Evolutionary conservation across 441 rosid species (phyloP), one percentile per base, ranked within the genome.

Genomic region (Gossypium lobatum): DNA sequence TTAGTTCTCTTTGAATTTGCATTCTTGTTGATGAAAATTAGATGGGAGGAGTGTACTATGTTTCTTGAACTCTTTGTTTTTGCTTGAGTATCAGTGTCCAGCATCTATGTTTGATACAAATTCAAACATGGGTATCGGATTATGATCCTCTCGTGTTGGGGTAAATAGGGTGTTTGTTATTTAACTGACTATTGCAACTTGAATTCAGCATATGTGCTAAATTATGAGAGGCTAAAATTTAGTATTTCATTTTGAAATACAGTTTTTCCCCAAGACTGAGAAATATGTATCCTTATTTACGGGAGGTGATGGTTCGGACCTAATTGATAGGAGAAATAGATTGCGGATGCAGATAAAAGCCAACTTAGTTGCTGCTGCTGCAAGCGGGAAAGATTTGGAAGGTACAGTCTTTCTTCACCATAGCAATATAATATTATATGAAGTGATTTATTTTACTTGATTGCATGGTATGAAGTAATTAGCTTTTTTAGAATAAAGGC

Each of bases 191-290:
- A 25, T 55, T 18, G 14, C 34, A 39, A 58, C 54, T 20, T 39
- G 64, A 37, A 21, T 58, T 71, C 20, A 13, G 21, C 54, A 14
- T 58, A 6, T 37, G 7, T 65, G 34, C 60, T 55, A 18, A 55
- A 55, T 20, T 55, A 20, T 26, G 45, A 14, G 5, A 37, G 18
- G 69, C 67, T 70, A 14, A 70, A 16, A 1, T 57, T 39, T 42
- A 7, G 0, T 69, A 6, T 67, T 31, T 68, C 9, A 17, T 64
- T 70, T 70, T 14, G 10, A 34, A 23, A 34, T 83, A 85, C 88
- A 96, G 99, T 96, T 95, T 79, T 95, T 89, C 64, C 99, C 99
- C 58, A 95, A 95, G 87, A 92, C 92, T 1, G 99, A 95, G 87
- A 93, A 96, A 81, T 96, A 95, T 79, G 89, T 93, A 13, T 89